These are phyloP conservation scores for Emmonsiellopsis sp. DNA, from an alignment of 2,329 filamentous ascomycete species.

Conservation along the genomic window DNA sequence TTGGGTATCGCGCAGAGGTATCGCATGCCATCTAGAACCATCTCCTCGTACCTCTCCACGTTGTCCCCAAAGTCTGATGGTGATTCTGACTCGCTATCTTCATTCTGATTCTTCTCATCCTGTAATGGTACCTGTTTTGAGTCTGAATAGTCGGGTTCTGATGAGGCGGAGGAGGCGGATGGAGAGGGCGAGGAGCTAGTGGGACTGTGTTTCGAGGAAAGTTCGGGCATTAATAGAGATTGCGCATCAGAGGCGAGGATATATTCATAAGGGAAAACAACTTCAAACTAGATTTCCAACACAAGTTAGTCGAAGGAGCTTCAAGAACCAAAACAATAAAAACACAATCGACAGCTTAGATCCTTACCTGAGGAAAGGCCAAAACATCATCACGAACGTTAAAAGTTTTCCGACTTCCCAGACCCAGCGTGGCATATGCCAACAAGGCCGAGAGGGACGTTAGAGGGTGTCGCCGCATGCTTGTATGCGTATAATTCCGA, in stretches of 20 bases:
- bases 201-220: slow-evolving; percentile 12
- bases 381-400: slow-evolving; percentile 83
- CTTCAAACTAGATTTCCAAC: slow-evolving; percentile 56
- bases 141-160: slow-evolving; percentile 8
- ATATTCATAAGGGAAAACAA: slow-evolving; percentile 64
- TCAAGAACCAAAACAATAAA: neutral
- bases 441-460: slow-evolving; percentile 20
- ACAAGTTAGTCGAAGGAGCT: neutral
- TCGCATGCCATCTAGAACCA: slow-evolving; percentile 59
- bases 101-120: slow-evolving; percentile 44
- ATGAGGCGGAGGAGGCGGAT: slow-evolving; percentile 1
- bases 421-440: slow-evolving; percentile 22
- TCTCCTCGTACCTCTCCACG: slow-evolving; percentile 61
- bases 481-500: neutral
- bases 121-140: slow-evolving; percentile 18
- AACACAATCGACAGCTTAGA: neutral
- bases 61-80: slow-evolving; percentile 51
- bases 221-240: slow-evolving; percentile 41
- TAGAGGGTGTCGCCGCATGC: neutral
- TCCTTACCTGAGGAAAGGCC: slow-evolving; percentile 72
- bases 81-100: slow-evolving; percentile 52
- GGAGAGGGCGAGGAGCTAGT: slow-evolving; percentile 9
- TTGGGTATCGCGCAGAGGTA: slow-evolving; percentile 82
- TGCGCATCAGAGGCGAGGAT: slow-evolving; percentile 63
- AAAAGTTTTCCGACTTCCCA: slow-evolving; percentile 55